Evolutionary conservation across 805 yeast species (phyloP).

Genomic region (Komagataella phaffii): DNA sequence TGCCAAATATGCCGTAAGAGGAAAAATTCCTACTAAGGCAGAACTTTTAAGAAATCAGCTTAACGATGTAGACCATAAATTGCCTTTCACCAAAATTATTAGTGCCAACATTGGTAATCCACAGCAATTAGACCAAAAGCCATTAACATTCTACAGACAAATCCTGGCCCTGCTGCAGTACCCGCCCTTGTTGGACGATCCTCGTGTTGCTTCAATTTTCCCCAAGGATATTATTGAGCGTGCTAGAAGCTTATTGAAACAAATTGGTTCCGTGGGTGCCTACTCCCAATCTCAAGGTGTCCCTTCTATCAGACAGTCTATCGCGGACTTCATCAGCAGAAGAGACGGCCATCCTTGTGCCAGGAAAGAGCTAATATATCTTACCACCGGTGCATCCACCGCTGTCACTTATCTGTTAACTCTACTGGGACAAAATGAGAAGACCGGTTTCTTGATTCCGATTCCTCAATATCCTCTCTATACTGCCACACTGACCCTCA

Average conservation of each 20-base stretch:
- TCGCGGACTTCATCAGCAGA: conserved; percentile 64
- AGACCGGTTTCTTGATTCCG: conserved; percentile 81
- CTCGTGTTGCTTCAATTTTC: conserved; percentile 17
- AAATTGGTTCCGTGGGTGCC: conserved; percentile 83
- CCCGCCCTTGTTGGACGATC: conserved; percentile 47
- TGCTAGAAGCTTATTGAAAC: conserved; percentile 44
- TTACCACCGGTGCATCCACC: conserved; percentile 91
- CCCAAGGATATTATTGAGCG: conserved; percentile 66
- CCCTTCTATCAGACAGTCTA: conserved; percentile 51
- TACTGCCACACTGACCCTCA: conserved; percentile 86
- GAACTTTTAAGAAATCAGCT: conserved; percentile 63
- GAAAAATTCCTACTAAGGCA: conserved; percentile 85
- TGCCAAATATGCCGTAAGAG: conserved; percentile 95
- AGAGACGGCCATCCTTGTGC: conserved; percentile 64
- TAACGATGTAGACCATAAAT: conserved; percentile 35
- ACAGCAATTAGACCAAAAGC: conserved; percentile 89
- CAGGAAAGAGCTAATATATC: conserved; percentile 57
- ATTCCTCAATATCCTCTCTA: conserved; percentile 97
- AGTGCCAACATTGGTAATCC: conserved; percentile 96
- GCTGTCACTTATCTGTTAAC: conserved; percentile 77
- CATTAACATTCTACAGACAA: conserved; percentile 90
- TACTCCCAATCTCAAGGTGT: conserved; percentile 93
- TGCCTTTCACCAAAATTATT: conserved; percentile 71
- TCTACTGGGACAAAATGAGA: conserved; percentile 50
- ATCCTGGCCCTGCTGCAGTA: conserved; percentile 78